phyloP scores from a whole-genome alignment of 768 basidiomycete species.

The Dacryopinax spathularia region DNA sequence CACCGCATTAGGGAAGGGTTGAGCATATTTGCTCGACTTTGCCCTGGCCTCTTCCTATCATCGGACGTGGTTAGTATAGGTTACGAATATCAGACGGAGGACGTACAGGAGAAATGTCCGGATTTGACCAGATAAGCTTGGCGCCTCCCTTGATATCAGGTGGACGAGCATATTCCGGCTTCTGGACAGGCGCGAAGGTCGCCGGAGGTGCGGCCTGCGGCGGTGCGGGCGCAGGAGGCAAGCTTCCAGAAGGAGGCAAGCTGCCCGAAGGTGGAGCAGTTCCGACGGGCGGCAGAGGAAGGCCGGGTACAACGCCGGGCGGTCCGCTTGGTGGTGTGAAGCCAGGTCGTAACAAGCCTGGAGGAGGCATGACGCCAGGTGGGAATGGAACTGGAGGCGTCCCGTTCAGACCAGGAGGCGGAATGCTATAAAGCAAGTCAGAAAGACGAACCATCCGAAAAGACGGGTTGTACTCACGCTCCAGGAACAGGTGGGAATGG shows the following conservation, averaged over 20 bases:
- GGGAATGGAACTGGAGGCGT: constrained; percentile 9
- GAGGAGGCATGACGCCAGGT: not conserved
- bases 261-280: constrained; percentile 7
- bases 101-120: constrained; percentile 65
- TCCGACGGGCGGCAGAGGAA: constrained; percentile 14
- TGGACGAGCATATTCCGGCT: not conserved
- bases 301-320: constrained; percentile 16
- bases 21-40: constrained; percentile 37
- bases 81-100: not conserved
- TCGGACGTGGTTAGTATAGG: not conserved
- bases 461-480: not conserved
- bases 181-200: constrained; percentile 16
- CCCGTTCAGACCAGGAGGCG: constrained; percentile 2
- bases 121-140: constrained; percentile 54
- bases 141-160: constrained; percentile 54
- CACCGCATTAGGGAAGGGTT: constrained; percentile 32
- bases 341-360: not conserved
- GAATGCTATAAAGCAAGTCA: not conserved
- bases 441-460: not conserved
- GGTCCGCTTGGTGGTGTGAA: not conserved
- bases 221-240: constrained; percentile 33
- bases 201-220: constrained; percentile 50
- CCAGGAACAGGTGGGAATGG: constrained; percentile 2
- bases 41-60: constrained; percentile 66
- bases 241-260: constrained; percentile 13